A percentile compares a stretch with the other conserved stretches of the same genome.
Conservation (phyloP, 305 asterid genomes). For the Ilex paraguariensis region DNA sequence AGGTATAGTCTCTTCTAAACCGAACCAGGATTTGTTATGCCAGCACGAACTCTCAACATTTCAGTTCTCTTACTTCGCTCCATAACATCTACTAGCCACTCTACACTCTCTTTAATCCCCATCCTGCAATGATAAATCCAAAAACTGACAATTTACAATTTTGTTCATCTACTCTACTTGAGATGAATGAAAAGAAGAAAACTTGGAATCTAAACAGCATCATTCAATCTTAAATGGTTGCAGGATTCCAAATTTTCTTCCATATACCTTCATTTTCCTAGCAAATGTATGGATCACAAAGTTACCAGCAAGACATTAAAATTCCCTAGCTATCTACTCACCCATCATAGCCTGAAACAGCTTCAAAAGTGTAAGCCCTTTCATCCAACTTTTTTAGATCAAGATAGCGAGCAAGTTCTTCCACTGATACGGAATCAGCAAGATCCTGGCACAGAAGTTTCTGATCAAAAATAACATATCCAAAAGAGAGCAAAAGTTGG, state of each 20-base stretch:
- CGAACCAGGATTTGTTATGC: conserved; percentile 19
- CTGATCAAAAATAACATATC: not conserved
- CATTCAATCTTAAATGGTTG: too few species aligned
- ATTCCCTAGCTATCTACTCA: conserved; percentile 16
- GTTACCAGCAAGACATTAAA: not conserved
- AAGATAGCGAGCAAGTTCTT: conserved; percentile 74
- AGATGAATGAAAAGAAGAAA: not conserved
- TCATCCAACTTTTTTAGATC: conserved; percentile 89
- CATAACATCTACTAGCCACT: conserved; percentile 91
- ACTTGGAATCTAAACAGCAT: not conserved
- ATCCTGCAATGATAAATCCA: conserved; percentile 37
- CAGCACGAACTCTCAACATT: conserved; percentile 65
- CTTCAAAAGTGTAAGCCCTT: conserved; percentile 68
- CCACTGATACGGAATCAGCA: conserved; percentile 71
- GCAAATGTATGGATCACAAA: not conserved
- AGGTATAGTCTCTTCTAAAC: not conserved
- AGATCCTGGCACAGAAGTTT: conserved; percentile 51
- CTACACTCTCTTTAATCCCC: conserved; percentile 85
- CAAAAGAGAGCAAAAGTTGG: not conserved
- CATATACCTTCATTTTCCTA: too few species aligned
- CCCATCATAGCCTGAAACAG: conserved; percentile 88
- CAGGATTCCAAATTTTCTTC: too few species aligned
- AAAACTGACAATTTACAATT: conserved; percentile 28
- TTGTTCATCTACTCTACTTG: too few species aligned
- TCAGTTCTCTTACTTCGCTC: conserved; percentile 94